phyloP scores from a whole-genome alignment of 2,329 filamentous ascomycete species.

The Colletotrichum somersetense region DNA sequence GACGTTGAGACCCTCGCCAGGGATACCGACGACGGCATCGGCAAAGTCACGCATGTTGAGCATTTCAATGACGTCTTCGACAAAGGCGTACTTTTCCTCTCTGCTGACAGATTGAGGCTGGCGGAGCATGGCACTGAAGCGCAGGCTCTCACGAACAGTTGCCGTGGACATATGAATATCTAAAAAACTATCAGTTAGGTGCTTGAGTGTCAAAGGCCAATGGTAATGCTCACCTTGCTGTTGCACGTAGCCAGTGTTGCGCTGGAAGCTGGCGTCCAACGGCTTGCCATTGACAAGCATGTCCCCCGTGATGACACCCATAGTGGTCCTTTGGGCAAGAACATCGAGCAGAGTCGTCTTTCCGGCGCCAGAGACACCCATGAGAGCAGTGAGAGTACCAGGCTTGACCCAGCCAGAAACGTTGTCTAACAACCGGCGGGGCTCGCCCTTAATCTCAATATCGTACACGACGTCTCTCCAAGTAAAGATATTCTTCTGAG shows the following conservation, averaged over 20 bases:
- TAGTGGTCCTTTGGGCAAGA: slow-evolving; percentile 63
- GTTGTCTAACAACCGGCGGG: slow-evolving; percentile 79
- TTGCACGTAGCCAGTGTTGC: slow-evolving; percentile 76
- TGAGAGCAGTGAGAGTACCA: slow-evolving; percentile 85
- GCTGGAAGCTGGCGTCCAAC: slow-evolving; percentile 69
- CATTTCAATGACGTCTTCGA: slow-evolving; percentile 75
- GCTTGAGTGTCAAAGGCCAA: not conserved
- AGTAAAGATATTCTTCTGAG: slow-evolving; percentile 74
- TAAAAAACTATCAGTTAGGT: slow-evolving; percentile 41
- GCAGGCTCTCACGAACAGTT: slow-evolving; percentile 67
- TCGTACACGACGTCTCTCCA: slow-evolving; percentile 83
- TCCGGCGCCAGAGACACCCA: slow-evolving; percentile 68
- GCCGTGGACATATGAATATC: slow-evolving; percentile 69
- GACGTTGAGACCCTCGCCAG: slow-evolving; percentile 71
- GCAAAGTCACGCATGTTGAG: slow-evolving; percentile 76
- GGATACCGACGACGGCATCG: slow-evolving; percentile 73
- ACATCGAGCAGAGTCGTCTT: slow-evolving; percentile 60
- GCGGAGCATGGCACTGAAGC: slow-evolving; percentile 68
- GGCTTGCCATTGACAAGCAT: slow-evolving; percentile 74
- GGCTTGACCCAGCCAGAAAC: slow-evolving; percentile 88
- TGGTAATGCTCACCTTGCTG: slow-evolving; percentile 64
- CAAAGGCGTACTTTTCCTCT: slow-evolving; percentile 70
- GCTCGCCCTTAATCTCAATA: slow-evolving; percentile 78
- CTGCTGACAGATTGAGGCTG: slow-evolving; percentile 67
- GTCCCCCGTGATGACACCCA: slow-evolving; percentile 74